phyloP scores from a whole-genome alignment of 768 basidiomycete genomes.

The Amanita phalloides region DNA sequence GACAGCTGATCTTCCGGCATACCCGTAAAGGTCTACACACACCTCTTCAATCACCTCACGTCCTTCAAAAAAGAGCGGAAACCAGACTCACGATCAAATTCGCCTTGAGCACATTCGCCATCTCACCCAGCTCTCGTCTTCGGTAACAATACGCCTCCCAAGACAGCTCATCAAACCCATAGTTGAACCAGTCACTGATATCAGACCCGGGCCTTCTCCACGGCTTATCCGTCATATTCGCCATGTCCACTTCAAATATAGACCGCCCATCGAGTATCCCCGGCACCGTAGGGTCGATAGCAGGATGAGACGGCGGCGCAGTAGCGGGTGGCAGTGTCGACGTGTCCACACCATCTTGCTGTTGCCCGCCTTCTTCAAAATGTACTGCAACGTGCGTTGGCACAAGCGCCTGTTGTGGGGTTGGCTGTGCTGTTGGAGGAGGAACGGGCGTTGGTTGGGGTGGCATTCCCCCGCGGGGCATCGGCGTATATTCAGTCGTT shows the following conservation, averaged over 20 bases:
- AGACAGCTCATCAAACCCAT: constrained; percentile 94
- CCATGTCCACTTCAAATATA: constrained; percentile 79
- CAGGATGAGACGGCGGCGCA: constrained; percentile 74
- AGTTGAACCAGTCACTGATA: constrained; percentile 98
- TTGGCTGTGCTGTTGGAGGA: constrained; percentile 6
- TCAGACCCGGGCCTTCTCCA: constrained; percentile 92
- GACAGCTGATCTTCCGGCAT: constrained; percentile 77
- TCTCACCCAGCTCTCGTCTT: constrained; percentile 69
- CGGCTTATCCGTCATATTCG: constrained; percentile 65
- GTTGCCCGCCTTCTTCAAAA: background rate
- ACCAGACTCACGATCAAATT: constrained; percentile 61
- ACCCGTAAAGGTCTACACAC: constrained; percentile 59
- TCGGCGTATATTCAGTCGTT: constrained; percentile 77
- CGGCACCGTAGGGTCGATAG: constrained; percentile 55
- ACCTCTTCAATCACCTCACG: background rate
- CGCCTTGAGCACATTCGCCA: constrained; percentile 69
- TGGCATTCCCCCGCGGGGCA: constrained; percentile 43
- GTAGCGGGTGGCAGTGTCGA: constrained; percentile 51
- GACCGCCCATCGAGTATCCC: constrained; percentile 66
- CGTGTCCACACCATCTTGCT: constrained; percentile 39
- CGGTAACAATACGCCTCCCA: constrained; percentile 92
- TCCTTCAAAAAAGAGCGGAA: background rate
- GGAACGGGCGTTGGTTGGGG: background rate
- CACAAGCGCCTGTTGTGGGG: constrained; percentile 8
- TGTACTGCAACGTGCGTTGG: constrained; percentile 6